phyloP scores from a whole-genome alignment of 2,329 filamentous ascomycete genomes.

The Hypoxylon sp. region DNA sequence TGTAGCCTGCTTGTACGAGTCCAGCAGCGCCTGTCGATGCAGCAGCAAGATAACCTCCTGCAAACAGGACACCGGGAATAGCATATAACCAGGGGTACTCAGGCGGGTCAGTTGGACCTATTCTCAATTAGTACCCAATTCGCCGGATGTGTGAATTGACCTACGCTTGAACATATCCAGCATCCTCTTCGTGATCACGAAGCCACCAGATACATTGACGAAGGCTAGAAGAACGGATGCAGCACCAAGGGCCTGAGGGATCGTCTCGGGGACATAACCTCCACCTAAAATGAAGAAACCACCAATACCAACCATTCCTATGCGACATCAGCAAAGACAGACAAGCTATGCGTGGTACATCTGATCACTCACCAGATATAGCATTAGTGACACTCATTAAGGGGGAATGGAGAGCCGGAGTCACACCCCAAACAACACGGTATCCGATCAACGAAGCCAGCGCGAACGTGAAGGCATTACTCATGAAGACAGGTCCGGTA shows the following conservation, averaged over 20 bases:
- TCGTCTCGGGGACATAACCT: slow-evolving; percentile 80
- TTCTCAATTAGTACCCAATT: slow-evolving; percentile 50
- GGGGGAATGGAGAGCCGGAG: slow-evolving; percentile 86
- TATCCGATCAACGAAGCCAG: slow-evolving; percentile 90
- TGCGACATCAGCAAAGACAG: slow-evolving; percentile 37
- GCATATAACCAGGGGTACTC: slow-evolving; percentile 92
- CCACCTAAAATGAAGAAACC: slow-evolving; percentile 92
- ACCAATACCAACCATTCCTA: slow-evolving; percentile 87
- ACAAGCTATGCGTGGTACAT: not conserved
- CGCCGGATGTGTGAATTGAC: slow-evolving; percentile 45
- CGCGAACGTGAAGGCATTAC: slow-evolving; percentile 87
- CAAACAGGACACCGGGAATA: slow-evolving; percentile 81
- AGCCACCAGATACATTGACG: slow-evolving; percentile 89
- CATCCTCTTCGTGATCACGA: slow-evolving; percentile 94
- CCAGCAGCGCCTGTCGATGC: slow-evolving; percentile 86
- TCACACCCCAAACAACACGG: slow-evolving; percentile 88
- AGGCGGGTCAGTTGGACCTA: slow-evolving; percentile 83
- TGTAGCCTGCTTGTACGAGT: slow-evolving; percentile 88
- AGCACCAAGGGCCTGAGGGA: slow-evolving; percentile 84
- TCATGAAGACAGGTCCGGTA: slow-evolving; percentile 88
- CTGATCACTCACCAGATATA: slow-evolving; percentile 74
- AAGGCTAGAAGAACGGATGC: slow-evolving; percentile 87
- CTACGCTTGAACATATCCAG: slow-evolving; percentile 88
- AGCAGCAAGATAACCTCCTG: slow-evolving; percentile 84
- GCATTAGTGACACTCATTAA: slow-evolving; percentile 96